These are phyloP conservation scores for Zygosaccharomyces pseudorouxii DNA, from an alignment of 805 yeast species.

Conservation along the genomic window DNA sequence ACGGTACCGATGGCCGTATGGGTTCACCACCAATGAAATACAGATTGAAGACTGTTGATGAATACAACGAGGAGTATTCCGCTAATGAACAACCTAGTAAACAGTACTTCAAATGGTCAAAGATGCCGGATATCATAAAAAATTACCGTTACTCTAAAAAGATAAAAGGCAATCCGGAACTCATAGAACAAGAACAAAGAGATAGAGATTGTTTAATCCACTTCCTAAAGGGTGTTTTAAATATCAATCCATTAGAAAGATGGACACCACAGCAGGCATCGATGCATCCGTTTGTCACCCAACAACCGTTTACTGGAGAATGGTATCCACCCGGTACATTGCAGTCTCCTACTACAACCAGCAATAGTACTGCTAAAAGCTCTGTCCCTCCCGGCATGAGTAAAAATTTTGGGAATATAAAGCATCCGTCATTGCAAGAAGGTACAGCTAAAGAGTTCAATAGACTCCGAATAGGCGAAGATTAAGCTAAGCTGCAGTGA, in stretches of 20 bases:
- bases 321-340: constrained; percentile 50
- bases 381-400: constrained; percentile 6
- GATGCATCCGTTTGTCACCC: constrained; percentile 83
- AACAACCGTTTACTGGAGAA: constrained; percentile 46
- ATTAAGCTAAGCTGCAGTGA: neutral
- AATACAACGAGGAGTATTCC: constrained; percentile 41
- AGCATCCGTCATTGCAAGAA: constrained; percentile 18
- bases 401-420: constrained; percentile 10
- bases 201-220: constrained; percentile 71
- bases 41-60: constrained; percentile 45
- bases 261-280: constrained; percentile 97
- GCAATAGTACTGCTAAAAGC: neutral
- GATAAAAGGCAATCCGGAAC: constrained; percentile 35
- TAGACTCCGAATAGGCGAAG: constrained; percentile 20
- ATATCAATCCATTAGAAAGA: constrained; percentile 86
- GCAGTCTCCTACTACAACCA: constrained; percentile 8
- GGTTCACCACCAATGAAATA: constrained; percentile 18
- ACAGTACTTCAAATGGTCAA: constrained; percentile 65
- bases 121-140: constrained; percentile 67
- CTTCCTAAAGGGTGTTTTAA: constrained; percentile 71
- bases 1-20: neutral
- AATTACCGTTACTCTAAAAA: constrained; percentile 68
- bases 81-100: constrained; percentile 71
- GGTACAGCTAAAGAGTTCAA: constrained; percentile 21
- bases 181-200: constrained; percentile 63